These are phyloP conservation scores for Viridothelium virens DNA, from an alignment of 495 filamentous ascomycete genomes.

Conservation along the genomic window DNA sequence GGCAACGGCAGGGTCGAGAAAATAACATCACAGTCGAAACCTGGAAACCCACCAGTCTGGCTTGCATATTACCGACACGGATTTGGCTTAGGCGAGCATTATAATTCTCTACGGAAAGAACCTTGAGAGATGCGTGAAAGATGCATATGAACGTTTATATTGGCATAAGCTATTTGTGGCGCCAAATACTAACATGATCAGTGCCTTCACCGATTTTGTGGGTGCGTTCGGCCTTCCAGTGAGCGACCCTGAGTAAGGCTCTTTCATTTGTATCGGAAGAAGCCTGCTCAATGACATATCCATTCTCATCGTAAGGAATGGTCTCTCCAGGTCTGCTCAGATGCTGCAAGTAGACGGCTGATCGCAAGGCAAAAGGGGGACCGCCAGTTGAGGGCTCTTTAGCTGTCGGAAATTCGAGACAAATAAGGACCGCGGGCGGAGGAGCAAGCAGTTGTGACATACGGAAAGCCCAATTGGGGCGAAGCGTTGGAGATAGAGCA, in stretches of 20 bases:
- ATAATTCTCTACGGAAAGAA: slow-evolving; percentile 69
- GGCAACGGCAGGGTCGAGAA: slow-evolving; percentile 68
- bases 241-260: slow-evolving; percentile 52
- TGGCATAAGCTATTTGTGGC: slow-evolving; percentile 23
- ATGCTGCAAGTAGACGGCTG: slow-evolving; percentile 58
- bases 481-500: slow-evolving; percentile 57
- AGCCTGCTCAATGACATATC: slow-evolving; percentile 43
- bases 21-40: slow-evolving; percentile 49
- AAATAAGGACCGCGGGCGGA: slow-evolving; percentile 55
- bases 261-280: slow-evolving; percentile 36
- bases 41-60: slow-evolving; percentile 58
- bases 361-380: slow-evolving; percentile 60
- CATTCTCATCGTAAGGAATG: slow-evolving; percentile 53
- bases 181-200: slow-evolving; percentile 52
- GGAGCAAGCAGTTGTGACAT: slow-evolving; percentile 57
- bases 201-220: slow-evolving; percentile 56
- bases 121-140: not conserved
- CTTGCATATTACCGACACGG: slow-evolving; percentile 90
- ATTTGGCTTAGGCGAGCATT: slow-evolving; percentile 92
- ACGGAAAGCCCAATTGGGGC: slow-evolving; percentile 62
- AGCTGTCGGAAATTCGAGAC: slow-evolving; percentile 71
- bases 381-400: slow-evolving; percentile 56
- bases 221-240: slow-evolving; percentile 61
- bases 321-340: slow-evolving; percentile 57
- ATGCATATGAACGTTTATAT: not conserved